A percentile compares a stretch with the other conserved stretches of the same genome.
phyloP scores from a whole-genome alignment of 2,329 filamentous ascomycete genomes.

The Emericellopsis cladophorae region DNA sequence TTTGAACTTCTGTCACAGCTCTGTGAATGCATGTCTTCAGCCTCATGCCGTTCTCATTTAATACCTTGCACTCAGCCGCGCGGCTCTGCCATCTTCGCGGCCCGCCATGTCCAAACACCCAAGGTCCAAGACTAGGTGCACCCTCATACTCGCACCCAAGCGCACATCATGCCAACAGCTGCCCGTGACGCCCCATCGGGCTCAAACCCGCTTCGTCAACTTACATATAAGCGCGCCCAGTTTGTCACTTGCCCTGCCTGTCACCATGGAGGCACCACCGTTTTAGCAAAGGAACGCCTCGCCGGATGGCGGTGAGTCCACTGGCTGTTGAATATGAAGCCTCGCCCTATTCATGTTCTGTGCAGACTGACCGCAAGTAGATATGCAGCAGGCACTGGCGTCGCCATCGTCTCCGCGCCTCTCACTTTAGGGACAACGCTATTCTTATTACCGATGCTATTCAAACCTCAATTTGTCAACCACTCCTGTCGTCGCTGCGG shows the following conservation, averaged over 20 bases:
- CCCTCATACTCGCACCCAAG: not conserved
- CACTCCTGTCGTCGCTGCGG: slow-evolving; percentile 6
- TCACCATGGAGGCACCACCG: slow-evolving; percentile 4
- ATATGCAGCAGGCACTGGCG: slow-evolving; percentile 4
- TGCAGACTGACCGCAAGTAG: not conserved
- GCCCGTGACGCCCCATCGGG: not conserved
- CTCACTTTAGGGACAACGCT: slow-evolving; percentile 4
- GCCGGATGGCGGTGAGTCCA: slow-evolving; percentile 3
- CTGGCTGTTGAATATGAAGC: not conserved
- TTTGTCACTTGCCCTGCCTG: slow-evolving; percentile 5
- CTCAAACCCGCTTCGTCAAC: not conserved
- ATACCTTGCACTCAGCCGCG: too few relatives aligned
- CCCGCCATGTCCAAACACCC: too few relatives aligned
- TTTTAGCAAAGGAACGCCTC: slow-evolving; percentile 4
- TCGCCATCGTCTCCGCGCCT: slow-evolving; percentile 5
- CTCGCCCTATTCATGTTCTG: too few relatives aligned
- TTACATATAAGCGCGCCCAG: slow-evolving; percentile 4
- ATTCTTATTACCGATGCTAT: slow-evolving; percentile 1
- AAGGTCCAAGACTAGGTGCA: too few relatives aligned
- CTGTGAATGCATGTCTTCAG: too few relatives aligned
- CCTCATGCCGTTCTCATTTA: too few relatives aligned
- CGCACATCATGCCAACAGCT: not conserved
- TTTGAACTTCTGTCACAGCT: too few relatives aligned
- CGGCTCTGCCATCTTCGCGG: too few relatives aligned
- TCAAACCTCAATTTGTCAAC: slow-evolving; percentile 3